phyloP scores from a whole-genome alignment of 163 green algal species.

The Scenedesmus sp. region DNA sequence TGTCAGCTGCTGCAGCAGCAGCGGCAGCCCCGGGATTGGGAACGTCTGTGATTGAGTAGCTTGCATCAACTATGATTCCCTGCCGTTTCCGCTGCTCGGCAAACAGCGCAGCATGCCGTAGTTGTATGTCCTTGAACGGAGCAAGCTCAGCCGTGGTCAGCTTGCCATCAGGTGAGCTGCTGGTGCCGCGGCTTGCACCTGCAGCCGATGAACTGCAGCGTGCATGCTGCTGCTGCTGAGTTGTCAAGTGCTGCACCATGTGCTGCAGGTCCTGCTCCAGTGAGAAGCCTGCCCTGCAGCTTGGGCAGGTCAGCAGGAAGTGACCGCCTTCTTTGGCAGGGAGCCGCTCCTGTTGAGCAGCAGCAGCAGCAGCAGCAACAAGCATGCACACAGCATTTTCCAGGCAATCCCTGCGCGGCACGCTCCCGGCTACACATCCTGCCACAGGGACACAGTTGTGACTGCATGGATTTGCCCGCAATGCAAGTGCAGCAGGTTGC shows the following conservation, averaged over 20 bases:
- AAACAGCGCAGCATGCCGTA: conserved; percentile 24
- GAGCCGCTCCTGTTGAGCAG: conserved; percentile 16
- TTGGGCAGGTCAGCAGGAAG: conserved; percentile 37
- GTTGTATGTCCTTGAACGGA: conserved; percentile 14
- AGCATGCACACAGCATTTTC: neutral
- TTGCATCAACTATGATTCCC: conserved; percentile 24
- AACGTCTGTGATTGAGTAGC: conserved; percentile 7
- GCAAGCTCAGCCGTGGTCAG: conserved; percentile 26
- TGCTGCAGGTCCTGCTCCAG: conserved; percentile 2
- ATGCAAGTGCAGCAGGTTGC: neutral
- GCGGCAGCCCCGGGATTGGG: neutral
- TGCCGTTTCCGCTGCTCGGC: conserved; percentile 14
- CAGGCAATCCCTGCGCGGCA: too few relatives aligned
- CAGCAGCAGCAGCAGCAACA: neutral
- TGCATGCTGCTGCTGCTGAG: conserved; percentile 7
- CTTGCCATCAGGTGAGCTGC: neutral
- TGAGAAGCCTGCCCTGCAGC: conserved; percentile 13
- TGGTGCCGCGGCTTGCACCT: neutral
- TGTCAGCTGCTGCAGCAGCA: neutral
- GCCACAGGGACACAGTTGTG: too few relatives aligned
- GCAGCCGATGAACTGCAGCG: neutral
- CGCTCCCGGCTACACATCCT: neutral
- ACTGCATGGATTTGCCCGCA: too few relatives aligned
- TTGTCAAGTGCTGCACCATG: neutral
- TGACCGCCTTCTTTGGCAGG: neutral